Percentiles rank a stretch among this genome's conserved stretches.
These are phyloP conservation scores for Coemansia furcata DNA, from an alignment of 192 early-diverging fungal genomes.

Conservation along the genomic window DNA sequence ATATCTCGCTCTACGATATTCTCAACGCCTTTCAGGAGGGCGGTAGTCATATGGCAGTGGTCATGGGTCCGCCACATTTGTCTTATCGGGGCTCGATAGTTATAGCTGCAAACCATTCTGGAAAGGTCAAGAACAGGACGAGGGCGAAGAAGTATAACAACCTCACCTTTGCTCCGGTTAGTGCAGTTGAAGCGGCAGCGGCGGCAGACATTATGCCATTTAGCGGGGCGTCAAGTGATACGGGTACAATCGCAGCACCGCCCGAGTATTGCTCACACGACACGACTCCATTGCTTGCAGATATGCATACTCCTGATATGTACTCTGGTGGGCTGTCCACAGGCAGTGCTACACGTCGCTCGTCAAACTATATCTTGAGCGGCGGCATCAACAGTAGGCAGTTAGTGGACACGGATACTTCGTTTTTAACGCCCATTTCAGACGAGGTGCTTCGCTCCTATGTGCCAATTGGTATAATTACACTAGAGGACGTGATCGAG, in stretches of 20 bases:
- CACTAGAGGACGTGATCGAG: conserved; percentile 82
- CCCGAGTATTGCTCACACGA: not conserved
- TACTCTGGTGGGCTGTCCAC: not conserved
- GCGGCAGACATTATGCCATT: not conserved
- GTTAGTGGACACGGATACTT: conserved; percentile 15
- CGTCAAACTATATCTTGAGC: conserved; percentile 11
- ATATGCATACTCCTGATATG: not conserved
- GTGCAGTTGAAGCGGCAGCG: not conserved
- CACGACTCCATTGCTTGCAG: conserved; percentile 3
- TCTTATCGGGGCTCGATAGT: conserved; percentile 3
- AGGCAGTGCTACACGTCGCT: not conserved
- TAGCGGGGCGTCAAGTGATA: not conserved
- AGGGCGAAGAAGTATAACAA: not conserved
- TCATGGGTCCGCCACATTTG: conserved; percentile 43
- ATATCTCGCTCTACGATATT: conserved; percentile 63
- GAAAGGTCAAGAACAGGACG: not conserved
- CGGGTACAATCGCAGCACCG: not conserved
- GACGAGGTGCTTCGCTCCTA: conserved; percentile 49
- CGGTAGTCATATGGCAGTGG: conserved; percentile 76
- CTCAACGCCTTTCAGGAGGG: conserved; percentile 84
- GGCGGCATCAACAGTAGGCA: not conserved
- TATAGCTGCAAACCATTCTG: not conserved
- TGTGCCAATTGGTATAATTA: conserved; percentile 69
- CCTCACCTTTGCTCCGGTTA: not conserved
- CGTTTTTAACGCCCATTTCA: not conserved